Base-by-base conservation (phyloP, 192 early-diverging fungal species). In the Backusella morwellensis region DNA sequence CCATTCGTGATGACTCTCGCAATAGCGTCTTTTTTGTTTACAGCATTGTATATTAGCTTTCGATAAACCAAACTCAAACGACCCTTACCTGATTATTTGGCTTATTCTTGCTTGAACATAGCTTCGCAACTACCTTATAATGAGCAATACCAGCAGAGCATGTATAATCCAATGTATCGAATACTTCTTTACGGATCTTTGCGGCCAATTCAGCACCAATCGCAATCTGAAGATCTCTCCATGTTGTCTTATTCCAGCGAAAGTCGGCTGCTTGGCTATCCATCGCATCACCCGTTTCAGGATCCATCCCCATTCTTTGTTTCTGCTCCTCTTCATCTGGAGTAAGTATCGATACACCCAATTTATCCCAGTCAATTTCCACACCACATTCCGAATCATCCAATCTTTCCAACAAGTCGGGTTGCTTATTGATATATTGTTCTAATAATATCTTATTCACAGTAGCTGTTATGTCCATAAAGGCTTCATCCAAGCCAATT, bases 401-500 rank as follows among this genome's bases (percentile, higher is more conserved):
- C 3, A 79, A 35, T 2, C 35, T 75, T 12, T 76, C 69, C 67
- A 84, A 71, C 74, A 82, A 80, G 4, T 82, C 80, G 2, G 81
- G 85, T 0, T 74, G 63, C 40, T 81, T 74, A 15, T 79, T 59
- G 56, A 75, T 72, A 69, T 85, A 87, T n/a, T 70, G 42, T 12
- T 89, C 88, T 73, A 84, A 83, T 17, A 91, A 70, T 26, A 82
- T 77, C 50, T 85, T 71, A 54, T 92, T 89, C 1, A 95, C 92
- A 23, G 84, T 73, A 40, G 89, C 89, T 0, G 96, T 92, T 4
- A 94, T 85, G 77, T 99, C 97, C 77, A 99, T 78, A 78, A 91
- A 98, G 0, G 91, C 93, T 76, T 99, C 97, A 75, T 99, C 97
- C 6, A 93, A 78, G 15, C 93, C 93, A 35, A 92, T 92, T 59